Base-by-base conservation (phyloP, 441 rosid species). In the Populus trichocarpa region DNA sequence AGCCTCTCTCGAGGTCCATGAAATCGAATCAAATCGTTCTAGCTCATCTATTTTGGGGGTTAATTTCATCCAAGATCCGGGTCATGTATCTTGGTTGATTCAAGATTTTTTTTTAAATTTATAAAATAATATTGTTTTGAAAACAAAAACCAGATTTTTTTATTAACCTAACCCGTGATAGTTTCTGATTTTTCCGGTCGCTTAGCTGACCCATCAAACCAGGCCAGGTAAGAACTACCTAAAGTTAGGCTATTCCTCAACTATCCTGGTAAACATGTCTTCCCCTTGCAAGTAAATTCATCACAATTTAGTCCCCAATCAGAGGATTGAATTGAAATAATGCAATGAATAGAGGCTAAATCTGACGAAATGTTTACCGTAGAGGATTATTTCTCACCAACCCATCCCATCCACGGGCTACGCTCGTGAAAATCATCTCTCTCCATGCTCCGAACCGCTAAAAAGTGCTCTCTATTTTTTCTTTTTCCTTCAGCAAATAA, bases 131-230 rank as follows among this genome's bases (percentile, higher is more conserved):
- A 42, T 16, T 16, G 5, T 14, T 16, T 50, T 50, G 8, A 50
- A 50, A 50, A 16, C 0, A 50, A 50, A 50, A 50, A 13, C 7
- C 5, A 50, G 0, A 0, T 14, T 0, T 50, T 50, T 50, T 5
- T 50, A 50, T 0, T 2, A 50, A 1, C 2, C 1, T 50, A 3
- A 40, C 14, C 0, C 14, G 13, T 10, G 4, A 40, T 40, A 40
- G 4, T 0, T 40, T 2, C 1, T 3, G 20, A 16, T 16, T 5
- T 50, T 1, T 50, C 1, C 0, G 5, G 16, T 14, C 6, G 0
- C 2, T 50, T 5, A 50, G 6, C 0, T 1, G 2, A 50, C 20
- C 1, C 0, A 14, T 50, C 18, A 50, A 14, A 50, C 0, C 2
- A 46, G 7, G 2, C 20, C 0, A 46, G 18, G 57, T 46, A 14